These are phyloP conservation scores for Durotheca rogersii DNA, from an alignment of 495 filamentous ascomycete genomes.

Conservation along the genomic window DNA sequence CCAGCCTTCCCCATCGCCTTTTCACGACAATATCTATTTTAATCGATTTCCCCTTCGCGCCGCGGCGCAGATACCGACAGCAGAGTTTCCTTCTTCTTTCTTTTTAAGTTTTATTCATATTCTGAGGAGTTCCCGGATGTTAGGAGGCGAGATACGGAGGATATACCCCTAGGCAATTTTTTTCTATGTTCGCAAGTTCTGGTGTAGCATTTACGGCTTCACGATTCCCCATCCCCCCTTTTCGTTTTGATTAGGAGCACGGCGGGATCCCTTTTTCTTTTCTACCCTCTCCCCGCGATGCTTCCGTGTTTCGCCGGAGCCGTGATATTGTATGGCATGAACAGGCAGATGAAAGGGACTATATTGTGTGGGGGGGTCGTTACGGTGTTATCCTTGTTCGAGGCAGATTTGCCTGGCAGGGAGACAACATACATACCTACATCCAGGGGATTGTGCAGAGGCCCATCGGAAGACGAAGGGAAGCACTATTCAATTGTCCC, in stretches of 20 bases:
- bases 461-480: background rate
- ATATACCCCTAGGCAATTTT: slow-evolving; percentile 30
- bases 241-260: slow-evolving; percentile 15
- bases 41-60: slow-evolving; percentile 1
- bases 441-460: slow-evolving; percentile 8
- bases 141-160: slow-evolving; percentile 27
- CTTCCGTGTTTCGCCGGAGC: slow-evolving; percentile 11
- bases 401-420: slow-evolving; percentile 1
- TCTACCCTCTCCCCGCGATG: too few species aligned
- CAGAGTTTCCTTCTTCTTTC: slow-evolving; percentile 10
- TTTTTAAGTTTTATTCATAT: slow-evolving; percentile 20
- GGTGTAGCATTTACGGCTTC: slow-evolving; percentile 6
- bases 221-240: background rate
- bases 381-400: background rate
- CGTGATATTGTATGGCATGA: slow-evolving; percentile 15
- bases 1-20: slow-evolving; percentile 2
- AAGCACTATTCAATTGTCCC: background rate
- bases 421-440: too few species aligned
- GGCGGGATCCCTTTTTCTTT: background rate
- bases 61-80: slow-evolving; percentile 13
- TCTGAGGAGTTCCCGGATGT: slow-evolving; percentile 24
- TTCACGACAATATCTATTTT: slow-evolving; percentile 12
- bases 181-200: background rate
- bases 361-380: background rate
- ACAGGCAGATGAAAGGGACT: background rate